Conservation (phyloP, 768 basidiomycete genomes). For the Vishniacozyma victoriae region DNA sequence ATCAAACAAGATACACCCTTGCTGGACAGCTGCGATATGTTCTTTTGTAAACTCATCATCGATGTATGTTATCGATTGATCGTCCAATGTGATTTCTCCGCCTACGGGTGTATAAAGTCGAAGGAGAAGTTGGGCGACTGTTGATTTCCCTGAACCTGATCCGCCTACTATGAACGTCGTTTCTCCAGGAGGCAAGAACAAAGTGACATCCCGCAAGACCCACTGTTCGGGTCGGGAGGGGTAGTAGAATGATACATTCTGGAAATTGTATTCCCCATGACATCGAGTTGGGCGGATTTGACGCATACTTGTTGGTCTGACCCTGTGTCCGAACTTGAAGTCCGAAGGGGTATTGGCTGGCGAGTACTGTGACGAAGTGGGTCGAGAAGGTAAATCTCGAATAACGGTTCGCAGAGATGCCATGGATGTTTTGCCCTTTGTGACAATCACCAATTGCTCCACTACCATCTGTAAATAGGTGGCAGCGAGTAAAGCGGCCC, state of each 20-base stretch:
- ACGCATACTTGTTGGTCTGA: constrained; percentile 48
- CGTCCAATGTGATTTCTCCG: constrained; percentile 71
- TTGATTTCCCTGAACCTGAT: constrained; percentile 73
- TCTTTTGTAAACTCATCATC: constrained; percentile 63
- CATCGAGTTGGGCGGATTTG: constrained; percentile 64
- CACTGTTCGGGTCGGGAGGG: constrained; percentile 62
- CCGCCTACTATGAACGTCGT: constrained; percentile 75
- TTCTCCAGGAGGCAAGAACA: constrained; percentile 67
- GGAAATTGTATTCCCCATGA: constrained; percentile 63
- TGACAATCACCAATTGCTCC: constrained; percentile 68
- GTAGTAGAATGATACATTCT: constrained; percentile 63
- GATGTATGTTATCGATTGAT: constrained; percentile 69
- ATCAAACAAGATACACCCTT: constrained; percentile 68
- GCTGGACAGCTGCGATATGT: constrained; percentile 75
- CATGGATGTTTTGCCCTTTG: constrained; percentile 79
- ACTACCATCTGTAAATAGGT: constrained; percentile 81
- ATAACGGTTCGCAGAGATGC: constrained; percentile 61
- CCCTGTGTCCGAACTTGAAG: neutral
- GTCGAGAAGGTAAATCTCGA: constrained; percentile 41
- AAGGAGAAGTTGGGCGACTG: constrained; percentile 60
- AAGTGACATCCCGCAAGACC: constrained; percentile 57
- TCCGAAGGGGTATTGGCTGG: constrained; percentile 1
- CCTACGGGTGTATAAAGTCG: constrained; percentile 63
- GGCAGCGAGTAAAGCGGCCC: constrained; percentile 89
- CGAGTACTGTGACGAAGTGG: constrained; percentile 12